Base-by-base conservation (phyloP, 2,329 filamentous ascomycete species). In the Ilyonectria destructans region DNA sequence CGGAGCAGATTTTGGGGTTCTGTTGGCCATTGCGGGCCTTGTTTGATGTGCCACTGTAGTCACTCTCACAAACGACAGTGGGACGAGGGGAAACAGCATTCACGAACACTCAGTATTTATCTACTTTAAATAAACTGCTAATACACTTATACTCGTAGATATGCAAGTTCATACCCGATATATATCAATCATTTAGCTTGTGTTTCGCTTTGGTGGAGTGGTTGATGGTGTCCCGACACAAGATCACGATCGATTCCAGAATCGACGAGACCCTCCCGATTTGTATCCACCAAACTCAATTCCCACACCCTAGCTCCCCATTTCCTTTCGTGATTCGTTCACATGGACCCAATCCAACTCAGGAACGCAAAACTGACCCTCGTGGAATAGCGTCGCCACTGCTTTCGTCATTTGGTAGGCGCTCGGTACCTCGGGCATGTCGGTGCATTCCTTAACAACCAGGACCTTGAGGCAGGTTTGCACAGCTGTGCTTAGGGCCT, bases 381-480 rank as follows among this genome's bases (percentile, higher is more conserved):
- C 33, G 17, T 57, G 7, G 40, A 7, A 10, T 3, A 63, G 13
- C 12, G 21, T 40, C 10, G 15, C 13, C 7, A 31, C n/a, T 2
- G 45, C 43, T 4, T 5, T n/a, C 21, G 13, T 26, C 43, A 63
- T 31, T 51, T 63, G 17, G 2, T 57, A 17, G 15, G 12, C 17
- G 21, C 43, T 57, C 31, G 54, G 52, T 2, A 40, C 46, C 8
- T 58, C 45, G 5, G 33, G 45, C 60, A 63, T 51, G 23, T 49
- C 33, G 12, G 35, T 23, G 40, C 62, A 65, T n/a, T 58, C 19
- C 6, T 46, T 35, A 19, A 59, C 10, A 6, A 48, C 37, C 55
- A 65, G 26, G n/a, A 6, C 33, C 62, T 48, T 59, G 29, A 65
- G 62, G 6, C 46, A 48, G 7, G 19, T 15, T 15, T 59, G 55